Conservation (phyloP, 2,329 filamentous ascomycete genomes). For the Aspergillus sp. region DNA sequence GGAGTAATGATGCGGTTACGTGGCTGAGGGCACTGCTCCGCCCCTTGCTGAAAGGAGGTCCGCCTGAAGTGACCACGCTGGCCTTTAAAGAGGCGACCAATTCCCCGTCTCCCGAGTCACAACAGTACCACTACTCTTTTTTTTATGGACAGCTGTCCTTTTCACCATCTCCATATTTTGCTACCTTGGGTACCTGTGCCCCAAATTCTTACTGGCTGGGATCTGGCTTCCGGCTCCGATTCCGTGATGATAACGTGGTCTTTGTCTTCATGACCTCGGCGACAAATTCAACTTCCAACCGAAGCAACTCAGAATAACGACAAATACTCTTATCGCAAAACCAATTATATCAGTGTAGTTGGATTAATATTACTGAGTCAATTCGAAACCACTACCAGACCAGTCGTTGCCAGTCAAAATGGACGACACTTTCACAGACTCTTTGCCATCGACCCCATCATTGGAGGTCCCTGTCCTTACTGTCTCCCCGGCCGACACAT, state of each 20-base stretch:
- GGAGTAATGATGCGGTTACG: slow-evolving; percentile 17
- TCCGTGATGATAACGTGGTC: slow-evolving; percentile 40
- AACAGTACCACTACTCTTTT: slow-evolving; percentile 11
- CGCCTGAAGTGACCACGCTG: slow-evolving; percentile 36
- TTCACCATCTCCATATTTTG: slow-evolving; percentile 16
- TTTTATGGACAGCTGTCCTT: slow-evolving; percentile 38
- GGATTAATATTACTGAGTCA: not conserved
- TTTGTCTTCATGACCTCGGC: slow-evolving; percentile 18
- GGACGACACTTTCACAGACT: slow-evolving; percentile 36
- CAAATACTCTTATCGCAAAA: not conserved
- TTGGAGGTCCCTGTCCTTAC: slow-evolving; percentile 39
- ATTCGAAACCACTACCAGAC: slow-evolving; percentile 7
- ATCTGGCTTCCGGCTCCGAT: slow-evolving; percentile 26
- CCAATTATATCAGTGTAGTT: not conserved
- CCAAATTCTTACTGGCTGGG: slow-evolving; percentile 18
- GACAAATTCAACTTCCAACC: slow-evolving; percentile 6
- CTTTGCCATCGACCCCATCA: slow-evolving; percentile 31
- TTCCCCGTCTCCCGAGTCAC: slow-evolving; percentile 14
- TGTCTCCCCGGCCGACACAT: slow-evolving; percentile 43
- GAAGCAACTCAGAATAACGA: not conserved
- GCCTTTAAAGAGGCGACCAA: slow-evolving; percentile 38
- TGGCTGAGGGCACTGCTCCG: slow-evolving; percentile 23
- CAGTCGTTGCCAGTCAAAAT: slow-evolving; percentile 22
- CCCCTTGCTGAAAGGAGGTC: slow-evolving; percentile 15
- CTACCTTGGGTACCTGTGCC: slow-evolving; percentile 12